These are phyloP conservation scores for sunflower (Helianthus annuus) DNA, from an alignment of 129 eudicot genomes.

Conservation along the genomic window HanXRQr2.0-SUNRISE NC_035448.2:191991225-191991724, in stretches of 20 bases:
- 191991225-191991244: constrained; percentile 9
- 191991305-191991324: constrained; percentile 22
- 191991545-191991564: constrained; percentile 53
- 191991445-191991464: not conserved
- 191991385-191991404: not conserved
- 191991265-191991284: constrained; percentile 11
- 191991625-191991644: constrained; percentile 78
- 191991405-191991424: not conserved
- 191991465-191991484: not conserved
- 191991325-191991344: constrained; percentile 32
- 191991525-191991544: not conserved
- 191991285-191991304: constrained; percentile 18
- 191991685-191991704: constrained; percentile 97
- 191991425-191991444: not conserved
- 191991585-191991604: constrained; percentile 77
- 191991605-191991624: constrained; percentile 85
- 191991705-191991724: constrained; percentile 86
- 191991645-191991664: constrained; percentile 69
- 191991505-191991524: constrained; percentile 14
- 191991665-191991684: constrained; percentile 91
- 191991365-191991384: too few species aligned
- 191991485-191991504: constrained; percentile 11
- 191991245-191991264: constrained; percentile 35
- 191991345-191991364: too few species aligned
- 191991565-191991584: constrained; percentile 84